Conservation (phyloP, 1,284 basidiomycete species). For the Agaricales sp. region DNA sequence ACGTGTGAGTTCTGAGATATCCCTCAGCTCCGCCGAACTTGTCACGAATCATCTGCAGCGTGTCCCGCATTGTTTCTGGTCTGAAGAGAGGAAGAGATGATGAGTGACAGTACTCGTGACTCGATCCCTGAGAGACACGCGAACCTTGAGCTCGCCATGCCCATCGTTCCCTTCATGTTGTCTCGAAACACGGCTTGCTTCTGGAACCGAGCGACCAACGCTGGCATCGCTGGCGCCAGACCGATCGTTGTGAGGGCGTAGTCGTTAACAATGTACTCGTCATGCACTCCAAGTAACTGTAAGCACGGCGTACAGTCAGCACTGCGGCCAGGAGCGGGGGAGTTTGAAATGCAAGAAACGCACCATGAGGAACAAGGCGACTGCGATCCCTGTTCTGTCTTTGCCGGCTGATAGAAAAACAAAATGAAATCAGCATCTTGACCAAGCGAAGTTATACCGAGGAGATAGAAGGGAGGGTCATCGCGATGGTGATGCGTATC, state of each 20-base stretch:
- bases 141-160: slow-evolving; percentile 27
- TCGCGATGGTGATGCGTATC: too few species aligned
- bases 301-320: too few species aligned
- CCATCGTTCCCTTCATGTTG: slow-evolving; percentile 25
- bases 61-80: slow-evolving; percentile 25
- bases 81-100: slow-evolving; percentile 13
- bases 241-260: slow-evolving; percentile 31
- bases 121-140: too few species aligned
- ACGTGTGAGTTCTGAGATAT: slow-evolving; percentile 21
- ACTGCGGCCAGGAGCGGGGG: too few species aligned
- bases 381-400: slow-evolving; percentile 31
- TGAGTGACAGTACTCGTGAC: too few species aligned
- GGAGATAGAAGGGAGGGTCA: too few species aligned
- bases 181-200: slow-evolving; percentile 23
- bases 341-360: too few species aligned
- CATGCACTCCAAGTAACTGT: slow-evolving; percentile 29
- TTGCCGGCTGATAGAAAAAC: slow-evolving; percentile 27
- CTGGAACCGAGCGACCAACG: slow-evolving; percentile 23
- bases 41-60: slow-evolving; percentile 22
- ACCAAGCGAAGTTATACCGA: too few species aligned
- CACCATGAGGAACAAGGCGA: slow-evolving; percentile 25
- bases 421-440: too few species aligned
- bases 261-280: slow-evolving; percentile 29
- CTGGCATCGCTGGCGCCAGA: slow-evolving; percentile 22
- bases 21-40: slow-evolving; percentile 26